These are phyloP conservation scores for Rhizopogon vesiculosus DNA, from an alignment of 768 basidiomycete genomes.

Conservation along the genomic window DNA sequence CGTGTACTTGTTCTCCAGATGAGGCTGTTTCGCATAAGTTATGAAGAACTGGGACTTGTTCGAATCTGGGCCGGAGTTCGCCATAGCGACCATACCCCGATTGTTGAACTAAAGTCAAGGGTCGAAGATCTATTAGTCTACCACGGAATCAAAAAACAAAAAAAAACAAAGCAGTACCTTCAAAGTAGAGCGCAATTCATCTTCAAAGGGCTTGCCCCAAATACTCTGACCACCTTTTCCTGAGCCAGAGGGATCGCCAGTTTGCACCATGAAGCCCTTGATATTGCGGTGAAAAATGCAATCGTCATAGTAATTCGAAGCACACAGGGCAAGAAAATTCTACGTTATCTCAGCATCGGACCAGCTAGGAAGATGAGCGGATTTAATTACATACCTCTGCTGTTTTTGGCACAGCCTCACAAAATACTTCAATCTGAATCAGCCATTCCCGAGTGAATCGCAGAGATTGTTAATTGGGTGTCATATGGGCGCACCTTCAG, in stretches of 20 bases:
- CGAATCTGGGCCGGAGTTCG: constrained; percentile 89
- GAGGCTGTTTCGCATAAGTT: constrained; percentile 88
- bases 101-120: constrained; percentile 72
- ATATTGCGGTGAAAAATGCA: constrained; percentile 94
- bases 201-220: constrained; percentile 89
- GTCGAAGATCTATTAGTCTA: not conserved
- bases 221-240: constrained; percentile 98
- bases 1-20: constrained; percentile 91
- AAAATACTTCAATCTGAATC: constrained; percentile 87
- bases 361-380: not conserved
- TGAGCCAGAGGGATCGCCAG: constrained; percentile 82
- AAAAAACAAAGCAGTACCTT: constrained; percentile 49
- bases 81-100: constrained; percentile 96
- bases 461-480: not conserved
- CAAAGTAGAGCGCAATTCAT: constrained; percentile 91
- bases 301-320: constrained; percentile 80
- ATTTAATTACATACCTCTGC: constrained; percentile 64
- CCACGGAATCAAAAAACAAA: not conserved
- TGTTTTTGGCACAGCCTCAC: constrained; percentile 92
- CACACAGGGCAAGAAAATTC: constrained; percentile 96
- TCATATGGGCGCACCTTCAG: constrained; percentile 62
- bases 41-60: constrained; percentile 93
- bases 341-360: constrained; percentile 23
- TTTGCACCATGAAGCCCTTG: constrained; percentile 94
- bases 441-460: not conserved